A percentile compares a stretch with the other conserved stretches of the same genome.
These are phyloP conservation scores for Lactuca saligna DNA, from an alignment of 129 eudicot genomes.

Conservation along the genomic window DNA sequence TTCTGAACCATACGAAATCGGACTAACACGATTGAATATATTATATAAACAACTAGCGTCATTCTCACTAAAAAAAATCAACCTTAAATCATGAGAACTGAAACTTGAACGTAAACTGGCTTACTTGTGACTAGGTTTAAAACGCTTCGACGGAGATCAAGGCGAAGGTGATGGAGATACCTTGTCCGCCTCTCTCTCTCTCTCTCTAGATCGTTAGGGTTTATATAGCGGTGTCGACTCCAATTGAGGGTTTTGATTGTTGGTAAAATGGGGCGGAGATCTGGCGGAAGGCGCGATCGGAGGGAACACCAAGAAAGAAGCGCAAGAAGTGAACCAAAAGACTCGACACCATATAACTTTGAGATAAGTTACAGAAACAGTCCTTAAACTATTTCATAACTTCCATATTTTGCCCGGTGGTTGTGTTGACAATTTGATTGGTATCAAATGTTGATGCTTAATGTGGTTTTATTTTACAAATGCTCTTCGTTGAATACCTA, in stretches of 20 bases:
- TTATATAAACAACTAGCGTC: not conserved
- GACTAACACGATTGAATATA: constrained; percentile 9
- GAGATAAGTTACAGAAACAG: not conserved
- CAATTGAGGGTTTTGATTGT: constrained; percentile 12
- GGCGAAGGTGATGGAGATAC: constrained; percentile 2
- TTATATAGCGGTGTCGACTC: constrained; percentile 14
- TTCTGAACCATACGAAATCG: constrained; percentile 12
- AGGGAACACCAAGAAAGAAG: constrained; percentile 32
- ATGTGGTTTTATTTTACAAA: too few species aligned
- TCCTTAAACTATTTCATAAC: constrained; percentile 17
- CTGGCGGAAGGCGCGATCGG: constrained; percentile 36
- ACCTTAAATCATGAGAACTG: not conserved
- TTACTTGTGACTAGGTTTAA: constrained; percentile 24
- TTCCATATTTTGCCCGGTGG: not conserved
- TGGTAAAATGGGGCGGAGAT: constrained; percentile 24
- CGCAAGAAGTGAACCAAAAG: constrained; percentile 5
- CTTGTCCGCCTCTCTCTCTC: not conserved
- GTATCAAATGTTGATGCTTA: too few species aligned
- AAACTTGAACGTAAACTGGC: constrained; percentile 6
- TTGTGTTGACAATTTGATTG: too few species aligned
- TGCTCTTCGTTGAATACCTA: not conserved
- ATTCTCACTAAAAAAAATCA: not conserved
- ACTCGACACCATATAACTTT: constrained; percentile 14
- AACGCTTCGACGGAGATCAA: constrained; percentile 23
- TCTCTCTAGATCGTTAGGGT: constrained; percentile 20